Base-by-base conservation (phyloP, 192 early-diverging fungal genomes). In the Lunasporangiospora selenospora region DNA sequence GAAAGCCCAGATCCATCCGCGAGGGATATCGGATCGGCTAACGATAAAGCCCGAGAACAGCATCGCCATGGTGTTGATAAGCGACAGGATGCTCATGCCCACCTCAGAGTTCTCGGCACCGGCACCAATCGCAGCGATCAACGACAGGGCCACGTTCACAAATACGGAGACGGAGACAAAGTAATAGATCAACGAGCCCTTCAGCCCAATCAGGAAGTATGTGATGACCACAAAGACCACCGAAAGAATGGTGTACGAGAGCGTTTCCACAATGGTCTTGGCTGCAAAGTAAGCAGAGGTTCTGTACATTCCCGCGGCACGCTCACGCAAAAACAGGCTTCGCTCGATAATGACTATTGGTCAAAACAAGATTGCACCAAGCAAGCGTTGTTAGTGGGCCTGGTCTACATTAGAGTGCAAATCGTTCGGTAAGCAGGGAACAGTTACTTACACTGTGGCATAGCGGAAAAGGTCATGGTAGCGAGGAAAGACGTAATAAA, bases 141-240 rank as follows among this genome's bases (percentile, higher is more conserved):
- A 67, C 62, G 92, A 94, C 13, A 86, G 73, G 19, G 88, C 85
- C 5, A 92, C 92, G 1, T 90, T 87, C 1, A 93, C 87, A 30
- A 96, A 83, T 9, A 90, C 89, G 26, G 92, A 65, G 18, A 93
- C 69, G 69, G 91, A 90, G 42, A 88, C 85, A 16, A 93, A 76
- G 70, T 87, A 87, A 41, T 90, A 88, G 21, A 61, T 37, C 18
- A 78, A 65, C 0, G 81, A 84, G 16, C 87, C 77, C 1, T 90
- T 80, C 1, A 94, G 81, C 0, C 94, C 94, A 1, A 92, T 90
- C 88, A 96, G 92, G 36, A 87, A 87, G 77, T 94, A 96, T 23
- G 84, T 83, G 67, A 96, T 96, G 15, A 92, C 80, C 3, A 87
- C 89, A 40, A 94, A 82, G 53, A 94, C 81, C 38, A 96, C 62